Percentiles rank a stretch among this genome's conserved stretches.
These are phyloP conservation scores for Fusarium xylarioides DNA, from an alignment of 2,329 filamentous ascomycete genomes.

Conservation along the genomic window DNA sequence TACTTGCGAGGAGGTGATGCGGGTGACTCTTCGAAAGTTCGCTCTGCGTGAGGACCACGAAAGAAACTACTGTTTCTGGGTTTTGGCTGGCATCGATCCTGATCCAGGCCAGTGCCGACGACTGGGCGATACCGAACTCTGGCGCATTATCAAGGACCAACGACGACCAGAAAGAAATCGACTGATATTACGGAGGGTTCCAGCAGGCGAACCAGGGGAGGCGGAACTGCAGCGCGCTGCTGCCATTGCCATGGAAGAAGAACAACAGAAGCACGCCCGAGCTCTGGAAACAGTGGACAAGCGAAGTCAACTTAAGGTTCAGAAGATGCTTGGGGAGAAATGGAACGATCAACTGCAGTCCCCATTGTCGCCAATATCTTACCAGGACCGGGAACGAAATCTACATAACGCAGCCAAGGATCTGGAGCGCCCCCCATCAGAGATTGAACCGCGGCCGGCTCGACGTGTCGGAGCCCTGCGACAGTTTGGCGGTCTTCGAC, in stretches of 20 bases:
- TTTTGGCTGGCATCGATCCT: slow-evolving; percentile 84
- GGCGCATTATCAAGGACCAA: slow-evolving; percentile 89
- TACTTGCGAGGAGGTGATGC: slow-evolving; percentile 91
- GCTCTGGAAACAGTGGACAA: slow-evolving; percentile 72
- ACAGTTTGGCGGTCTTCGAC: slow-evolving; percentile 89
- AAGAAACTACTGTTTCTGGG: slow-evolving; percentile 96
- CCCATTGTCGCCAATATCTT: slow-evolving; percentile 83
- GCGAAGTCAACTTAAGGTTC: slow-evolving; percentile 85
- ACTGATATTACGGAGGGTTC: slow-evolving; percentile 91
- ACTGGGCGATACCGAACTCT: slow-evolving; percentile 85
- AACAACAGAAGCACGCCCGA: slow-evolving; percentile 74
- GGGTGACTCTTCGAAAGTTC: slow-evolving; percentile 88
- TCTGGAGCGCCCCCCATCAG: slow-evolving; percentile 64
- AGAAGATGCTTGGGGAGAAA: slow-evolving; percentile 87
- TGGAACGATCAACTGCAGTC: slow-evolving; percentile 84
- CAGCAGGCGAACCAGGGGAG: slow-evolving; percentile 86
- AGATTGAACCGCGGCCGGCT: slow-evolving; percentile 55
- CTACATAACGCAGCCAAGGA: slow-evolving; percentile 67
- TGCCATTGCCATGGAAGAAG: slow-evolving; percentile 88
- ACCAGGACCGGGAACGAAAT: slow-evolving; percentile 74
- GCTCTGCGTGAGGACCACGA: slow-evolving; percentile 89
- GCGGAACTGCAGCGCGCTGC: slow-evolving; percentile 88
- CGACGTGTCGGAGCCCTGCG: slow-evolving; percentile 66
- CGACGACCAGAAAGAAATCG: slow-evolving; percentile 87
- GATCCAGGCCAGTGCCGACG: slow-evolving; percentile 83